Base-by-base conservation (phyloP, 1,284 basidiomycete species). In the Ganoderma lingzhi region DNA sequence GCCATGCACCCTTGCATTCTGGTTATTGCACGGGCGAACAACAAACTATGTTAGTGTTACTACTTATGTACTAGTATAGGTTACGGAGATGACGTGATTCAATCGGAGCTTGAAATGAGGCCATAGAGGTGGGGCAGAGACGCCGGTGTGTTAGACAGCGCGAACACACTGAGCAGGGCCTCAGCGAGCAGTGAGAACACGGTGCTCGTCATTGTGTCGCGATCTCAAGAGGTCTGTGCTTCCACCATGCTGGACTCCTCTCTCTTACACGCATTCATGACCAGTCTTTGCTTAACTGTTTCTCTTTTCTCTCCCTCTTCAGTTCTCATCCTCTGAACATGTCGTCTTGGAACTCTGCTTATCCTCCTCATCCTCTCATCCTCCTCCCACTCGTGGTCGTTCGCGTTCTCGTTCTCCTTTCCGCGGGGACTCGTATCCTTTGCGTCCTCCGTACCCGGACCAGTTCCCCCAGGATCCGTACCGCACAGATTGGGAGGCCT, bases 141-240 rank as follows among this genome's bases (percentile, higher is more conserved):
- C 71, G 63, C 70, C 68, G 66, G 67, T 74, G 73, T 76, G 77
- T 83, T 81, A 81, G 83, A 85, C 85, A 90, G 91, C 89, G 89
- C 90, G 88, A 88, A 87, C 88, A 86, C 84, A 86, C 84, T 85
- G 85, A 87, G 82, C 84, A 81, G 77, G 73, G 51, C 75, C 76
- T 78, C 75, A 77, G 69, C 77, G 77, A 77, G 74, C 81, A 80
- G 82, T 84, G 84, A 82, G 83, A 86, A 83, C 83, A 85, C 84
- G 84, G 85, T 85, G 85, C 84, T 85, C 83, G 78, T 80, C 78
- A 81, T 80, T 76, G 82, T 81, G 84, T 83, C 85, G 85, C 86
- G 86, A 83, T 86, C 83, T 84, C 85, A 84, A 83, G 91, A 94
- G 93, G 92, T 94, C 92, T 92, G 93, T 94, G 87, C 89, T 90